Base-by-base conservation (phyloP, 2,329 filamentous ascomycete species). In the Harringtonia aguacate region DNA sequence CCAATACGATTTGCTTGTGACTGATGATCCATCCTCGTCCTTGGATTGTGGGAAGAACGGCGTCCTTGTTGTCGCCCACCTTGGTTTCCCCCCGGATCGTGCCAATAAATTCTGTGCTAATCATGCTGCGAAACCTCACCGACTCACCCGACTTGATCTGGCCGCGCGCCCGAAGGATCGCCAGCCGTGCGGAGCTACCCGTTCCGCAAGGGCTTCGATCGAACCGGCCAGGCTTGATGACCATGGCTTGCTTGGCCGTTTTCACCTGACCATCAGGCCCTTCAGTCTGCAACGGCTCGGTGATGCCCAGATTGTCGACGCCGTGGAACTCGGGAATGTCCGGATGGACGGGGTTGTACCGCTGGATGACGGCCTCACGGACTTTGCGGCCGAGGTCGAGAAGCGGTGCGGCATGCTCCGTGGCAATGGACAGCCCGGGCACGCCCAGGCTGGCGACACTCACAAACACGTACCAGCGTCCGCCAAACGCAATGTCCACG, bases 181-280 rank as follows among this genome's bases (percentile, higher is more conserved):
- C 38, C 10, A 40, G 38, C 17, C 38, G 24, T 22, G 38, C 38
- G 4, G 27, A 40, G 24, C 27, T 40, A n/a, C 38, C 38, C 4
- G 38, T 40, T 6, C 38, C 38, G 27, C 38, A 40, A 18, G 38
- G 38, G 38, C 38, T 40, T 6, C 38, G 27, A 17, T 40, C 38
- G 27, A 40, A 28, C 15, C 38, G 27, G 8, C 38, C 38, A 10
- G 38, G 38, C n/a, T 30, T 31, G 27, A 40, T 31, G 27, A 40
- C 27, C 38, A 40, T 31, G 17, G 38, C 28, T 15, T 40, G 27
- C 9, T 13, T 8, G 7, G 38, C 4, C 4, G 29, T 31, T 28
- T 17, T 29, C 15, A 39, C 14, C 22, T 28, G n/a, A n/a, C n/a
- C n/a, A n/a, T n/a, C n/a, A n/a, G 4, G 36, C 24, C 17, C n/a